Conservation (phyloP, 208 protist genomes). For the Strigomonas culicis region DNA sequence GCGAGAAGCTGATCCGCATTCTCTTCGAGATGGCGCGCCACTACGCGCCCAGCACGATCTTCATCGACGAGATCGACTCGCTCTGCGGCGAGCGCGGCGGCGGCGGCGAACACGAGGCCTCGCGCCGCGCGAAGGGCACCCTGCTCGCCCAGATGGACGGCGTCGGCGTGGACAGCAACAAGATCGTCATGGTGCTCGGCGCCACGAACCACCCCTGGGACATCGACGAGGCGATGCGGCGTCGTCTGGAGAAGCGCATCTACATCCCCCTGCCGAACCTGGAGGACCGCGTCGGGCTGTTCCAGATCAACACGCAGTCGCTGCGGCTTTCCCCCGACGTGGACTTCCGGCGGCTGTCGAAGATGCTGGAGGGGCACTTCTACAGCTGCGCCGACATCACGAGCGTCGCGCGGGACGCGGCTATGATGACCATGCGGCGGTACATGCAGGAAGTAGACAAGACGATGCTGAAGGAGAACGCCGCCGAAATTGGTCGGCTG, state of each 20-base stretch:
- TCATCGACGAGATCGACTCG: slow-evolving; percentile 96
- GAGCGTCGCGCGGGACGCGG: slow-evolving; percentile 86
- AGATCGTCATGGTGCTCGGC: slow-evolving; percentile 92
- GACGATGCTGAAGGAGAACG: slow-evolving; percentile 58
- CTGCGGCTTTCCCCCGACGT: slow-evolving; percentile 74
- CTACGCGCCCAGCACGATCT: slow-evolving; percentile 91
- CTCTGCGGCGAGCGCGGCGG: slow-evolving; percentile 87
- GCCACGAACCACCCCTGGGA: slow-evolving; percentile 93
- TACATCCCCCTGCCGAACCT: slow-evolving; percentile 89
- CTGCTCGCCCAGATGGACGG: slow-evolving; percentile 98
- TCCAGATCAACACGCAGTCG: slow-evolving; percentile 73
- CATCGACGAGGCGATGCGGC: slow-evolving; percentile 91
- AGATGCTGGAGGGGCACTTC: slow-evolving; percentile 72
- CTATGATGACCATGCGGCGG: slow-evolving; percentile 92
- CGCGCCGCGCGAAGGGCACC: slow-evolving; percentile 98
- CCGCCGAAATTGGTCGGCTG: slow-evolving; percentile 70
- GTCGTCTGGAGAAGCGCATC: slow-evolving; percentile 91
- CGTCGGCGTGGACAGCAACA: slow-evolving; percentile 62
- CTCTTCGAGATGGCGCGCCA: slow-evolving; percentile 92
- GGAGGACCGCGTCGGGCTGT: slow-evolving; percentile 74
- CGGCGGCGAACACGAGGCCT: slow-evolving; percentile 84
- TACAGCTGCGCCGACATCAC: slow-evolving; percentile 93
- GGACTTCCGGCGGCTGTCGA: slow-evolving; percentile 68
- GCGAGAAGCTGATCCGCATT: slow-evolving; percentile 92
- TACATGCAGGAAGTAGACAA: slow-evolving; percentile 83